Base-by-base conservation (phyloP, 1,284 basidiomycete genomes). In the Cryptococcus sp. region DNA sequence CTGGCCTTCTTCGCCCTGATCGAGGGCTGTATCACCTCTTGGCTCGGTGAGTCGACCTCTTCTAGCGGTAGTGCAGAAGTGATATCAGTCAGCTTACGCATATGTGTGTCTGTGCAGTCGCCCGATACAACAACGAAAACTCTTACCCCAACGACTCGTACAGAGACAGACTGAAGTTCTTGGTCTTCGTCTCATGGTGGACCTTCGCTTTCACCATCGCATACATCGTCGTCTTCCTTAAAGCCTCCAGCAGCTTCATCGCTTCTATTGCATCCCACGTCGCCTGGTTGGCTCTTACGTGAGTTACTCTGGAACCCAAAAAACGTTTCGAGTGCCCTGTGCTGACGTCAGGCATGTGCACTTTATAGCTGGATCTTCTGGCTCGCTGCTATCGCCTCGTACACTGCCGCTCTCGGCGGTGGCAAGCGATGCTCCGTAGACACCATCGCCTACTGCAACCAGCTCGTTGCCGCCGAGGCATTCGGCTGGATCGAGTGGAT, bases 401-500 rank as follows among this genome's bases (percentile, higher is more conserved):
- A 68, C 60, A 76, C 78, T 17, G 57, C 65, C n/a, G 70, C 77
- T 48, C 62, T 77, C 44, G 69, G 69, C 35, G 76, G 77, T 54
- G 73, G 75, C 19, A 57, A 70, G 45, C 54, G 67, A 56, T 80
- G 79, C 57, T 55, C 62, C 35, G 42, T 44, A 39, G 60, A 62
- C 23, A 42, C 50, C 57, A 40, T 75, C n/a, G 54, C 57, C 35
- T 70, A 76, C 72, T 77, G 75, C 68, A 59, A 56, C 47, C 74
- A 76, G 56, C 69, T 73, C 59, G 65, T 74, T 44, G 73, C 77
- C 8, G 66, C 73, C 53, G 71, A 76, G 62, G 78, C 77, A 2
- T 80, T 80, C 54, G 78, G 70, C 5, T 80, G 79, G 79, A 76
- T 79, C 58, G 62, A 70, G 56, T 78, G 68, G 66, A 79, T 80